These are phyloP conservation scores for Keithomyces neogunnii DNA, from an alignment of 2,329 filamentous ascomycete species.

Conservation along the genomic window DNA sequence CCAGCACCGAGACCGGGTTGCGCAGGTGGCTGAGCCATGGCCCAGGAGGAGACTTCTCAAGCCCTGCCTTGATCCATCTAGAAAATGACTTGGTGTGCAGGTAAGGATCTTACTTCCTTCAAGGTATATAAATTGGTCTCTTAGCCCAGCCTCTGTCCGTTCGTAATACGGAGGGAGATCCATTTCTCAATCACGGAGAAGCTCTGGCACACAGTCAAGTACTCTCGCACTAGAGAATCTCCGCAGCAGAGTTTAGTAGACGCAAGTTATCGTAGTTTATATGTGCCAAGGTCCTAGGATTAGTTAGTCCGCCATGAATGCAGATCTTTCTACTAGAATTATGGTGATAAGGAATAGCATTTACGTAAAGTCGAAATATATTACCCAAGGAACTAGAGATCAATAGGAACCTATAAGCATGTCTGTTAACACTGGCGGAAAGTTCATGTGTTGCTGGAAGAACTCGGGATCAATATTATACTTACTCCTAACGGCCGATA, in stretches of 20 bases:
- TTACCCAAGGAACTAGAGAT: conserved; percentile 7
- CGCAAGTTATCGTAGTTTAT: conserved; percentile 3
- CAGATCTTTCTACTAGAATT: conserved; percentile 4
- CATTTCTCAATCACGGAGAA: conserved; percentile 9
- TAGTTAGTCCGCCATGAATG: not conserved
- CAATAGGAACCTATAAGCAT: conserved; percentile 5
- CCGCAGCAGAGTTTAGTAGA: conserved; percentile 5
- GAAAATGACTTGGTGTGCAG: conserved; percentile 3
- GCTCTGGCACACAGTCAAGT: conserved; percentile 5
- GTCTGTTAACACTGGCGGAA: conserved; percentile 2
- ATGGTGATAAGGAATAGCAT: conserved; percentile 5
- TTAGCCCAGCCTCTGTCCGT: conserved; percentile 3
- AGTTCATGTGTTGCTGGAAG: conserved; percentile 6
- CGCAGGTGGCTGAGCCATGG: conserved; percentile 7
- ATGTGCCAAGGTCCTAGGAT: not conserved
- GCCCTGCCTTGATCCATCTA: conserved; percentile 9
- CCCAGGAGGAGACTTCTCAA: conserved; percentile 7
- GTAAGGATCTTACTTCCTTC: not conserved
- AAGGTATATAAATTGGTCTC: not conserved
- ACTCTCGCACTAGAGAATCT: conserved; percentile 8
- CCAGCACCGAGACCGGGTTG: not conserved
- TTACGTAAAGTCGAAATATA: conserved; percentile 8
- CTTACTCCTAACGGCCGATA: conserved; percentile 5
- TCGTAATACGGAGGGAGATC: conserved; percentile 8
- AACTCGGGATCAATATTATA: conserved; percentile 10